phyloP scores from a whole-genome alignment of 192 early-diverging fungal species.

The Coemansia sp. region DNA sequence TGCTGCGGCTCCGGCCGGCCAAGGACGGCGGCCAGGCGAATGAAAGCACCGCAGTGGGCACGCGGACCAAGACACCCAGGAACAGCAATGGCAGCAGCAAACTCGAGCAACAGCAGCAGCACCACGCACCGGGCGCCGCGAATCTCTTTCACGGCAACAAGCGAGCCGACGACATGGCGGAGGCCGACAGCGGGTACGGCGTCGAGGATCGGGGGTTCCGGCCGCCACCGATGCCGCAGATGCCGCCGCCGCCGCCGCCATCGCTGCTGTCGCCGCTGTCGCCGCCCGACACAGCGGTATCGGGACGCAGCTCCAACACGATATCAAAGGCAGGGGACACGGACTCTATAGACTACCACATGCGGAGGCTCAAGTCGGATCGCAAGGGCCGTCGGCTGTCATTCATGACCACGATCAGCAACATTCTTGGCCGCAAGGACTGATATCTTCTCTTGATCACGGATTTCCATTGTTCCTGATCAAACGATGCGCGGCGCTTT shows the following conservation, averaged over 20 bases:
- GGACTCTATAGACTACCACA: conserved; percentile 48
- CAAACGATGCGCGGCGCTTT: no score
- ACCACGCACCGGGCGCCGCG: conserved; percentile 9
- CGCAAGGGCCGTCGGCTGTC: conserved; percentile 46
- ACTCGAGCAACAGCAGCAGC: conserved; percentile 5
- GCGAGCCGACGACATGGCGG: not conserved
- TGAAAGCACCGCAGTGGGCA: not conserved
- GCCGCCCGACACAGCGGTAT: conserved; percentile 16
- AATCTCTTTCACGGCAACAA: not conserved
- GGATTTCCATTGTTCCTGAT: no score
- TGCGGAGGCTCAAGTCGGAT: conserved; percentile 28
- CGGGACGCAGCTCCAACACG: conserved; percentile 15
- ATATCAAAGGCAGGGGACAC: conserved; percentile 17
- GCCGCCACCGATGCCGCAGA: conserved; percentile 37
- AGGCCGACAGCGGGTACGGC: not conserved
- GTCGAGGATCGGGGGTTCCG: not conserved
- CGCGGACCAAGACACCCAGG: conserved; percentile 16
- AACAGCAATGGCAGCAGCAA: conserved; percentile 11
- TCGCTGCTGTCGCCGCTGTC: conserved; percentile 29
- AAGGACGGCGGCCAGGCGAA: conserved; percentile 4
- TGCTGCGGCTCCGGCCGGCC: conserved; percentile 23
- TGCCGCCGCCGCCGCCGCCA: conserved; percentile 36
- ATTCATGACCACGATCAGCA: conserved; percentile 50
- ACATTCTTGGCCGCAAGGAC: conserved; percentile 51
- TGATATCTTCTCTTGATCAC: conserved; percentile 3